Evolutionary conservation across 495 filamentous ascomycete genomes (phyloP), one percentile per base, ranked within the genome.

Genomic region (Tuber borchii): DNA sequence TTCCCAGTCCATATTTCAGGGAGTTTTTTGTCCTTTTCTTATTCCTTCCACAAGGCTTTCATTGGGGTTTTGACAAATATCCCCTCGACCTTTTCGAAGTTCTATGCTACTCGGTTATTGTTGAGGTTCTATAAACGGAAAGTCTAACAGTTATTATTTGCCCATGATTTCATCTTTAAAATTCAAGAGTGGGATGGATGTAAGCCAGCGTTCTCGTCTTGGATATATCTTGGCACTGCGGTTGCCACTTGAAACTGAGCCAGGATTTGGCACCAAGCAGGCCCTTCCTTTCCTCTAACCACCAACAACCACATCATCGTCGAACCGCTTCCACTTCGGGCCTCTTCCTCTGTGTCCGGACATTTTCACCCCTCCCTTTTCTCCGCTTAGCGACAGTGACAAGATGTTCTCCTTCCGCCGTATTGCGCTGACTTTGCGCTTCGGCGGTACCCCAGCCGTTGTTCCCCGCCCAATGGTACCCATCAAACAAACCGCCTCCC

Each of bases 361-460:
- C 44, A 70, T 46, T 19, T 42, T 43, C 44, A 44, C 44, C 37
- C 34, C n/a, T 45, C 51, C 31, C 22, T 65, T 44, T 71, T 48
- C 45, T 37, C 71, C 69, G 34, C 31, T 69, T 73, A 37, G 46
- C 69, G 37, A n/a, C 51, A 76, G 26, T 43, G 43, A 39, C 74
- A 48, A 31, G 19, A 78, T 79, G 78, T 79, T 79, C 39, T 39
- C 78, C 37, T 73, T 79, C 45, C 61, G 73, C 61, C 78, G 76
- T 17, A 71, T 79, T 71, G 70, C 76, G 45, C 61, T 79, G 31
- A 48, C 73, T 37, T 77, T 40, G 61, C 70, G 76, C 70, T 70
- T 71, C 71, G 61, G 74, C 71, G 71, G 74, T 37, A 65, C 9
- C 69, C 61, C 73, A 22, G 65, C 43, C 17, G 56, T 71, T 43